Conservation (phyloP, 2,329 filamentous ascomycete species). For the Seiridium unicorne region DNA sequence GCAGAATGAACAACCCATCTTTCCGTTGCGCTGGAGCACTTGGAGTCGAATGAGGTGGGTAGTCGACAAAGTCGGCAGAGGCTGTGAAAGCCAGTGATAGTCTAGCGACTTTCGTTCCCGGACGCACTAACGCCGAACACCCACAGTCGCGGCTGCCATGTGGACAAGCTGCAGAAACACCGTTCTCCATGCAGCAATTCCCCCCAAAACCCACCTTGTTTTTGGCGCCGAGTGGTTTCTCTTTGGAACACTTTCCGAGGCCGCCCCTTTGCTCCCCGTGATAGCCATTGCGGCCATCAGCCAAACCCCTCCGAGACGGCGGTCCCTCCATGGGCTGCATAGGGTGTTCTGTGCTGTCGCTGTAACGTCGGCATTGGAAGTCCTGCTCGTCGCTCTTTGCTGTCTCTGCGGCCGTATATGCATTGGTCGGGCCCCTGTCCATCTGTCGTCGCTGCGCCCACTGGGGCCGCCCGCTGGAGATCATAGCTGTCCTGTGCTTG, state of each 20-base stretch:
- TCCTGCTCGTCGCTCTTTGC: not conserved
- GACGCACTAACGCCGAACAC: too few species aligned
- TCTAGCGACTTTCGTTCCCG: too few species aligned
- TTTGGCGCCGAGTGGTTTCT: not conserved
- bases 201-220: not conserved
- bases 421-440: not conserved
- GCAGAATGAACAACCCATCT: not conserved
- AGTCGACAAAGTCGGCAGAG: too few species aligned
- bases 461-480: not conserved
- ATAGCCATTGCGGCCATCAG: not conserved
- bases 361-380: not conserved
- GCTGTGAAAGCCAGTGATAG: too few species aligned
- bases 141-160: not conserved
- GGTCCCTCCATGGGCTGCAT: slow-evolving; percentile 1
- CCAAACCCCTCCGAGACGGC: not conserved
- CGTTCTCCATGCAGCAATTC: not conserved
- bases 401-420: not conserved
- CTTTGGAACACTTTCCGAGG: not conserved
- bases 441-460: not conserved
- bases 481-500: slow-evolving; percentile 16
- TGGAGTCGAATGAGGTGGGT: not conserved
- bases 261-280: not conserved
- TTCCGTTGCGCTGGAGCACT: not conserved
- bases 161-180: too few species aligned
- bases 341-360: not conserved